Base-by-base conservation (phyloP, 2,329 filamentous ascomycete genomes). In the Aspergillus sp. region DNA sequence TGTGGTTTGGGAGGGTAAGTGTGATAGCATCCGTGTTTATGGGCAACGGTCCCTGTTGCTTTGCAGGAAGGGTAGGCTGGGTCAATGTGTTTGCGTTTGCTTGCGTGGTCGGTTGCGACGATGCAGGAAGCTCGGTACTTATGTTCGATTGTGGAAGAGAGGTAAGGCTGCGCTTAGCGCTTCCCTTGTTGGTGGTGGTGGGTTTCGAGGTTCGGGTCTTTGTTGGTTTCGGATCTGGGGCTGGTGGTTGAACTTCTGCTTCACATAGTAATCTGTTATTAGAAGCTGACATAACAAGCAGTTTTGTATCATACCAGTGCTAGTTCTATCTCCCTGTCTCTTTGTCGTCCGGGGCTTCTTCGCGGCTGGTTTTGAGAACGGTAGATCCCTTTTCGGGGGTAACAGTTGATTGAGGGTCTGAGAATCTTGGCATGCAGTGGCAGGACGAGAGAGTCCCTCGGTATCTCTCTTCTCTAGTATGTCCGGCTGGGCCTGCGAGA, bases 301-400 rank as follows among this genome's bases (percentile, higher is more conserved):
- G 7, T 39, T 9, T 8, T 39, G 7, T 28, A 8, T 9, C 7
- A 39, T 39, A 39, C 36, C 36, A n/a, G 34, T 12, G 3, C 27
- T 19, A 8, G 1, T 28, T 28, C 27, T 39, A 19, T 5, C 27
- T 27, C 7, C 27, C 26, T 39, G 36, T 19, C 27, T 39, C 12
- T 8, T 26, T 26, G 36, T 29, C 30, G 41, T 48, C 8, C 34
- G 49, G 2, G 53, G 7, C 42, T 50, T 56, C 44, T 60, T 61
- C 29, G 51, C 34, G 10, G 45, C 52, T 19, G 57, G 56, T 46
- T 59, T 67, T 28, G 57, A 45, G 46, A 73, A 73, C 2, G 71
- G 71, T 0, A 73, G 59, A 10, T 66, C 58, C 49, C 71, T 52
- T 49, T 62, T 70, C 19, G 71, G 71, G 10, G 71, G 71, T n/a